Conservation (phyloP, 2,329 filamentous ascomycete species). For the Pseudogymnoascus sp. region DNA sequence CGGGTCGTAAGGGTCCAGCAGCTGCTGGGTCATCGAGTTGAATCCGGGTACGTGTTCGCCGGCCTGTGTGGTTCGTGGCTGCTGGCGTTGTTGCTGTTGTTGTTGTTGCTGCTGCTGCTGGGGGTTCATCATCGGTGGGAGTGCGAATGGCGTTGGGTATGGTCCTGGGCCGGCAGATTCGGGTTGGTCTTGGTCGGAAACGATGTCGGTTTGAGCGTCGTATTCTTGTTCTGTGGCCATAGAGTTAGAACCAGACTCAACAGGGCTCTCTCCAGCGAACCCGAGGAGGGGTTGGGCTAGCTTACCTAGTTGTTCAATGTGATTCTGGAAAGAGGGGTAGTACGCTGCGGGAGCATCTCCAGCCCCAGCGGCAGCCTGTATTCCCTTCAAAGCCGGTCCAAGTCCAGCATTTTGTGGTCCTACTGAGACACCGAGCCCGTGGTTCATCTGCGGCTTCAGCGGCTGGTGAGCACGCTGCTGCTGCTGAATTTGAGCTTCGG, state of each 20-base stretch:
- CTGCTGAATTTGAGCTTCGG: slow-evolving; percentile 44
- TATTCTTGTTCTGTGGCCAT: slow-evolving; percentile 87
- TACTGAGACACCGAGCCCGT: slow-evolving; percentile 14
- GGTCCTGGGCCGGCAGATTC: slow-evolving; percentile 60
- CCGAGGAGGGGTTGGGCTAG: slow-evolving; percentile 43
- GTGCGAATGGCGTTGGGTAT: slow-evolving; percentile 51
- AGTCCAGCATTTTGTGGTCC: slow-evolving; percentile 20
- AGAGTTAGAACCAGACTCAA: slow-evolving; percentile 59
- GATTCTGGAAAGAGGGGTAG: slow-evolving; percentile 85
- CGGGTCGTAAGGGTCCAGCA: slow-evolving; percentile 69
- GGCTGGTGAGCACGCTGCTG: slow-evolving; percentile 39
- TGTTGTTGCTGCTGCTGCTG: slow-evolving; percentile 14
- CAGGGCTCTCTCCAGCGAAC: slow-evolving; percentile 43
- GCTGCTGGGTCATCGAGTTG: slow-evolving; percentile 23
- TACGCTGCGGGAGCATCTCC: slow-evolving; percentile 43
- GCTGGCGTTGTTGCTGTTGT: slow-evolving; percentile 12
- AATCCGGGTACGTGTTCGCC: slow-evolving; percentile 20
- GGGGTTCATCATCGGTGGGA: slow-evolving; percentile 29
- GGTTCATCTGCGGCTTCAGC: slow-evolving; percentile 22
- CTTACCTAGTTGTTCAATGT: slow-evolving; percentile 95
- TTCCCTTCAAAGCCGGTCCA: slow-evolving; percentile 22
- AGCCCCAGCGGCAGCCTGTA: slow-evolving; percentile 26
- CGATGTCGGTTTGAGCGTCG: slow-evolving; percentile 79
- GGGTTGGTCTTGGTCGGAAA: slow-evolving; percentile 68
- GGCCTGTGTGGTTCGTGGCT: slow-evolving; percentile 31